Evolutionary conservation across 768 basidiomycete species (phyloP).

Genomic region (Heimioporus sp.): DNA sequence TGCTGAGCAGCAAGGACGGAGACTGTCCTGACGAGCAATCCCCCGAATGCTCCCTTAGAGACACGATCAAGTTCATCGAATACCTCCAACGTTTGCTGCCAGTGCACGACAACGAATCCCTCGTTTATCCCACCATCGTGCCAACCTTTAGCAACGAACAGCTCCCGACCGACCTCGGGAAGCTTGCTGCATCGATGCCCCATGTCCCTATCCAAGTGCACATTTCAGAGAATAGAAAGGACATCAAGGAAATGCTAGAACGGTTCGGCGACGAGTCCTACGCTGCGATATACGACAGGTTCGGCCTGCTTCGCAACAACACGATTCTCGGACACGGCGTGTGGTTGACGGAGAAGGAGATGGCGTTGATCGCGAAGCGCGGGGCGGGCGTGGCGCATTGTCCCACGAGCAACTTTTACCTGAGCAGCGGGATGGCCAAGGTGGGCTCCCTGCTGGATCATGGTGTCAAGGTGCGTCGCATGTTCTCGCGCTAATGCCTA

Average conservation of each 20-base stretch:
- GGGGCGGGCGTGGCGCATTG: conserved; percentile 87
- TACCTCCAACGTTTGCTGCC: conserved; percentile 61
- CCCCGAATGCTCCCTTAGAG: conserved; percentile 51
- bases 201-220: conserved; percentile 86
- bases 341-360: conserved; percentile 70
- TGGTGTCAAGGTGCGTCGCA: conserved; percentile 71
- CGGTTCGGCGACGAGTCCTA: conserved; percentile 74
- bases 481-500: neutral
- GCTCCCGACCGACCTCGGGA: conserved; percentile 62
- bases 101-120: conserved; percentile 39
- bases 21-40: conserved; percentile 68
- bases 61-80: conserved; percentile 62
- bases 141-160: conserved; percentile 88
- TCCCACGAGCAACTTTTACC: conserved; percentile 92
- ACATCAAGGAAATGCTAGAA: conserved; percentile 61
- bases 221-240: conserved; percentile 78
- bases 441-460: conserved; percentile 77
- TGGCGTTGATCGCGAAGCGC: conserved; percentile 62
- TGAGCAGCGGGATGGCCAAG: conserved; percentile 80
- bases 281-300: conserved; percentile 78
- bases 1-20: conserved; percentile 47
- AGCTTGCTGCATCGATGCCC: conserved; percentile 56
- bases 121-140: conserved; percentile 88
- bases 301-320: conserved; percentile 69
- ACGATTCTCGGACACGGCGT: conserved; percentile 90